phyloP scores from a whole-genome alignment of 345 rosid genomes.

The Nasturtium officinale region DNA sequence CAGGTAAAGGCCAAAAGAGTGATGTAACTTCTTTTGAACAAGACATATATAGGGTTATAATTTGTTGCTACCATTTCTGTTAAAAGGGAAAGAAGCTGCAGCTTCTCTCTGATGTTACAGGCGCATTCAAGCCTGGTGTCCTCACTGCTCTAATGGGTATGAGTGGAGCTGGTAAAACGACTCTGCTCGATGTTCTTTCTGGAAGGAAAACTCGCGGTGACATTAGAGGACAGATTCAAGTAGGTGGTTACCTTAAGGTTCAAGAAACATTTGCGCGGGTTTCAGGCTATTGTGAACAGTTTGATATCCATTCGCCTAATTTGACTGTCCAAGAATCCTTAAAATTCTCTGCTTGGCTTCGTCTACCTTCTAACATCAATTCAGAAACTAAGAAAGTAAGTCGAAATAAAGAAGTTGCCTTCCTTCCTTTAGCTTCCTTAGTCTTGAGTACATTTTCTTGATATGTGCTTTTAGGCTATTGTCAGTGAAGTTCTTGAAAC shows the following conservation, averaged over 20 bases:
- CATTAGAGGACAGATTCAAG: constrained; percentile 58
- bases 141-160: constrained; percentile 73
- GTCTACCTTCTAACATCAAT: constrained; percentile 49
- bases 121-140: constrained; percentile 67
- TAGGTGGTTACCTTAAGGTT: constrained; percentile 60
- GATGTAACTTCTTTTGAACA: too few species aligned
- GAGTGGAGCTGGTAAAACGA: constrained; percentile 76
- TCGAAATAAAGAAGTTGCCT: too few species aligned
- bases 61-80: too few species aligned
- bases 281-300: constrained; percentile 72
- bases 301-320: constrained; percentile 66
- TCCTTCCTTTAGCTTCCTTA: too few species aligned
- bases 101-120: constrained; percentile 54
- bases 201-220: constrained; percentile 63
- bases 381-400: constrained; percentile 45
- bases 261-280: constrained; percentile 68
- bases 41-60: too few species aligned
- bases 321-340: constrained; percentile 64
- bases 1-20: too few species aligned
- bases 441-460: too few species aligned
- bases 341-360: constrained; percentile 60
- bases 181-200: constrained; percentile 68
- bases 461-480: too few species aligned
- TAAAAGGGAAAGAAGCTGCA: constrained; percentile 60
- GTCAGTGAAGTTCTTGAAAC: constrained; percentile 51